phyloP scores from a whole-genome alignment of 192 early-diverging fungal genomes.

The Blastocladiella britannica region DNA sequence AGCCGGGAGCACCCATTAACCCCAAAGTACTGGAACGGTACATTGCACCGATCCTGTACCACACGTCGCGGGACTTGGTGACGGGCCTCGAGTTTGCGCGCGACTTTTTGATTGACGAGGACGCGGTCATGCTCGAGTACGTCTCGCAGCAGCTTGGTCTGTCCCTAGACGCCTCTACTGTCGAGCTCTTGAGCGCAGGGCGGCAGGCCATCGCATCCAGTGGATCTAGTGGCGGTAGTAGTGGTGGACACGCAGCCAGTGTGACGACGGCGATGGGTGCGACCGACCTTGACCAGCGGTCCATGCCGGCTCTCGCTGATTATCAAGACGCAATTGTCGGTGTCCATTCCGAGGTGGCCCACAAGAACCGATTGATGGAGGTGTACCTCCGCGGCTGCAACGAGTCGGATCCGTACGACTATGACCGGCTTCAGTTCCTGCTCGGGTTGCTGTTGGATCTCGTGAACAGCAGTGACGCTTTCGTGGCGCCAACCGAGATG shows the following conservation, averaged over 20 bases:
- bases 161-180: background rate
- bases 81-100: background rate
- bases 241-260: no score
- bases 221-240: no score
- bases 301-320: background rate
- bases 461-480: no score
- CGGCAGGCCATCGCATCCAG: no score
- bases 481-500: background rate
- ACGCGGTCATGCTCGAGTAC: background rate
- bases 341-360: background rate
- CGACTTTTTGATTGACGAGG: background rate
- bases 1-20: no score
- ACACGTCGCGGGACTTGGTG: background rate
- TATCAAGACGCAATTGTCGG: background rate
- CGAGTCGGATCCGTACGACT: background rate
- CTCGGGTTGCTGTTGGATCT: no score
- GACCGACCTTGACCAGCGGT: background rate
- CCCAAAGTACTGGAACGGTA: background rate
- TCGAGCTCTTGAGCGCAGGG: no score
- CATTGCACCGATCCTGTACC: background rate
- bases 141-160: background rate
- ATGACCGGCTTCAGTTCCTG: background rate
- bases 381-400: background rate
- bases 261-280: no score
- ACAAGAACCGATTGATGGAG: background rate